phyloP scores from a whole-genome alignment of 2,329 filamentous ascomycete species.

The Decorospora gaudefroyi region DNA sequence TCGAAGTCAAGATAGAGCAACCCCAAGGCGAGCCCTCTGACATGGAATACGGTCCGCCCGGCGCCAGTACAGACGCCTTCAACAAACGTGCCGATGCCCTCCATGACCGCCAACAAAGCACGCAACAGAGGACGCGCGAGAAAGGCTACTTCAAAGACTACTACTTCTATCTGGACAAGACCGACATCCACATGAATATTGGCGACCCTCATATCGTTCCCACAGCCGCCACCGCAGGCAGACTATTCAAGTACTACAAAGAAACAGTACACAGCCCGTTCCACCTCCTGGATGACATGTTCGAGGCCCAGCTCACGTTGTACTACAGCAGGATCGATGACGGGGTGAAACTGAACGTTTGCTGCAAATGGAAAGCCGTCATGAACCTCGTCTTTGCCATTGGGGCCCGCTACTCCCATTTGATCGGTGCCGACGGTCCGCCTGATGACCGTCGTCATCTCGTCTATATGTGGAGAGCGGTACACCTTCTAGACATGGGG shows the following conservation, averaged over 20 bases:
- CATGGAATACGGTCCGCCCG: slow-evolving; percentile 26
- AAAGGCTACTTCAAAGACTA: slow-evolving; percentile 4
- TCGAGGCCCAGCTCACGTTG: slow-evolving; percentile 12
- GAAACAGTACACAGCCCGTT: slow-evolving; percentile 25
- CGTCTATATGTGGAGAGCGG: slow-evolving; percentile 40
- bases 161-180: slow-evolving; percentile 38
- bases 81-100: slow-evolving; percentile 9
- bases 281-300: slow-evolving; percentile 28
- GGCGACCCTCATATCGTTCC: slow-evolving; percentile 35
- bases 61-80: slow-evolving; percentile 13
- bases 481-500: slow-evolving; percentile 17
- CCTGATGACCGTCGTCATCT: slow-evolving; percentile 35
- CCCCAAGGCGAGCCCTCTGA: slow-evolving; percentile 11
- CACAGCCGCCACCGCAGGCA: slow-evolving; percentile 26
- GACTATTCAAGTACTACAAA: slow-evolving; percentile 41
- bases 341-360: slow-evolving; percentile 12
- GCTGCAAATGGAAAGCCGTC: slow-evolving; percentile 36
- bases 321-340: slow-evolving; percentile 5
- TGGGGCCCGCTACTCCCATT: slow-evolving; percentile 42
- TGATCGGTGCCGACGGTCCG: slow-evolving; percentile 28
- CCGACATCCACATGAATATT: slow-evolving; percentile 18
- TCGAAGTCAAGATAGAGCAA: slow-evolving; percentile 13
- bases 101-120: neutral
- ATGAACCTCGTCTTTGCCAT: slow-evolving; percentile 50
- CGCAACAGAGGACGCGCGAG: neutral